Evolutionary conservation across 75 land plant species (phyloP).

Genomic region (Selaginella tamariscina): DNA sequence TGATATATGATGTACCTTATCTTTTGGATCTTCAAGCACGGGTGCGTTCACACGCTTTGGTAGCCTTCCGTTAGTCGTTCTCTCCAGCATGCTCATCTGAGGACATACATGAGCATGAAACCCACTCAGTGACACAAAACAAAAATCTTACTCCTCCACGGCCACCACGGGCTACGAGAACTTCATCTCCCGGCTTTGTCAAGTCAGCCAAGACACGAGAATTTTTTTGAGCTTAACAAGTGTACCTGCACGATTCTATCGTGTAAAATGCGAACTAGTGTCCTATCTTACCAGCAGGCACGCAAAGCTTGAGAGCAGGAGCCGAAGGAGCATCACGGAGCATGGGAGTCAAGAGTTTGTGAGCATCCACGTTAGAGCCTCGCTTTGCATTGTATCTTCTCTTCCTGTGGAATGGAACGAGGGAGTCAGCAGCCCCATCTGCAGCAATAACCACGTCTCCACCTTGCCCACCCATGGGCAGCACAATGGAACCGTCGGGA

Average conservation of each 20-base stretch:
- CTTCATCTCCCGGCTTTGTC: slow-evolving; percentile 64
- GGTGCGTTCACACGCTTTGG: slow-evolving; percentile 36
- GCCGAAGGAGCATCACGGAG: slow-evolving; percentile 61
- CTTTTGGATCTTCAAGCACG: slow-evolving; percentile 69
- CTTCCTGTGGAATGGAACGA: slow-evolving; percentile 60
- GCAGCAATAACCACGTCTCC: slow-evolving; percentile 85
- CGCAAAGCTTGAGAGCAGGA: slow-evolving; percentile 62
- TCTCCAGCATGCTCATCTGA: slow-evolving; percentile 80
- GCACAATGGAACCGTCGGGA: slow-evolving; percentile 67
- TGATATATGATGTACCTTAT: slow-evolving; percentile 54
- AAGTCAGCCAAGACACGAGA: slow-evolving; percentile 77
- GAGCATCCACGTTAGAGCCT: slow-evolving; percentile 83
- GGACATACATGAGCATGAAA: background rate
- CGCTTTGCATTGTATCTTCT: slow-evolving; percentile 70
- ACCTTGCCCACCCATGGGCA: slow-evolving; percentile 96
- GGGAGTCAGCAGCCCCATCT: slow-evolving; percentile 60
- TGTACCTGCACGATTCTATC: slow-evolving; percentile 43
- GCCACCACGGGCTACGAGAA: slow-evolving; percentile 92
- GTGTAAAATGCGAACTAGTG: background rate
- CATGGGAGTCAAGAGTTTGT: slow-evolving; percentile 55
- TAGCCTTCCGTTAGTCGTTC: slow-evolving; percentile 45
- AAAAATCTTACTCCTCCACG: slow-evolving; percentile 77
- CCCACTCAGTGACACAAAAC: background rate
- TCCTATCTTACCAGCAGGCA: slow-evolving; percentile 65
- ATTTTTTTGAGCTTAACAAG: slow-evolving; percentile 82